phyloP scores from a whole-genome alignment of 768 basidiomycete genomes.

The Mycena sanguinolenta region DNA sequence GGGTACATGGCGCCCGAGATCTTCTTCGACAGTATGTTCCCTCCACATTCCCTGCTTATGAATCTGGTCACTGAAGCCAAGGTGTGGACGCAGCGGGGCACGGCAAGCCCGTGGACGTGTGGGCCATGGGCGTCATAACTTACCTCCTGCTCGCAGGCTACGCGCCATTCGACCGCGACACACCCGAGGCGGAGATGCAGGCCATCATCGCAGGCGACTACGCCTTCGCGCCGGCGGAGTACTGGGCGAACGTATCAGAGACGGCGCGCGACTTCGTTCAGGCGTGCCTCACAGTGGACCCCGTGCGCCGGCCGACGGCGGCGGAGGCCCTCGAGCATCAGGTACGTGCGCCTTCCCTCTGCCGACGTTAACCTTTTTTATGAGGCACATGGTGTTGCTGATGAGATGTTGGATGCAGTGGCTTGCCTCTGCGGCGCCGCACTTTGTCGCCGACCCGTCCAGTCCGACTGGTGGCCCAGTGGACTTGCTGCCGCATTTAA shows the following conservation, averaged over 20 bases:
- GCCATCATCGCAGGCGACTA: slow-evolving; percentile 34
- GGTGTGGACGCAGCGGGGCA: slow-evolving; percentile 76
- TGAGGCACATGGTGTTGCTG: too few species aligned
- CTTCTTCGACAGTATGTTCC: slow-evolving; percentile 82
- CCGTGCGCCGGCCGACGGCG: slow-evolving; percentile 83
- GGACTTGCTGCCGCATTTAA: slow-evolving; percentile 90
- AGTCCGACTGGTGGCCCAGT: slow-evolving; percentile 71
- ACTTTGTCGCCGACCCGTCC: slow-evolving; percentile 77
- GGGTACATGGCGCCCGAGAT: slow-evolving; percentile 99
- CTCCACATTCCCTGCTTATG: slow-evolving; percentile 16
- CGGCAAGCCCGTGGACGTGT: slow-evolving; percentile 93
- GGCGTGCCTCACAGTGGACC: slow-evolving; percentile 89
- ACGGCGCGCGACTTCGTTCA: slow-evolving; percentile 88
- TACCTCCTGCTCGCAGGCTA: slow-evolving; percentile 94
- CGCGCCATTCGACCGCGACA: slow-evolving; percentile 96
- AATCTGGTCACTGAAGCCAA: background rate
- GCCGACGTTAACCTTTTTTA: too few species aligned
- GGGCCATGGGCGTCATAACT: slow-evolving; percentile 99
- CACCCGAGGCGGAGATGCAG: slow-evolving; percentile 28
- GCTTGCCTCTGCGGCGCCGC: slow-evolving; percentile 78
- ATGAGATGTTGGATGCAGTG: slow-evolving; percentile 60
- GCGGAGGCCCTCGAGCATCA: slow-evolving; percentile 78
- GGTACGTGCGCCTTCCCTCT: slow-evolving; percentile 43
- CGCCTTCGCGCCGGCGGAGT: slow-evolving; percentile 63
- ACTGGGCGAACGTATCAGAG: slow-evolving; percentile 86